Evolutionary conservation across 75 land plant species (phyloP).

Genomic region (Pinus taeda): DNA sequence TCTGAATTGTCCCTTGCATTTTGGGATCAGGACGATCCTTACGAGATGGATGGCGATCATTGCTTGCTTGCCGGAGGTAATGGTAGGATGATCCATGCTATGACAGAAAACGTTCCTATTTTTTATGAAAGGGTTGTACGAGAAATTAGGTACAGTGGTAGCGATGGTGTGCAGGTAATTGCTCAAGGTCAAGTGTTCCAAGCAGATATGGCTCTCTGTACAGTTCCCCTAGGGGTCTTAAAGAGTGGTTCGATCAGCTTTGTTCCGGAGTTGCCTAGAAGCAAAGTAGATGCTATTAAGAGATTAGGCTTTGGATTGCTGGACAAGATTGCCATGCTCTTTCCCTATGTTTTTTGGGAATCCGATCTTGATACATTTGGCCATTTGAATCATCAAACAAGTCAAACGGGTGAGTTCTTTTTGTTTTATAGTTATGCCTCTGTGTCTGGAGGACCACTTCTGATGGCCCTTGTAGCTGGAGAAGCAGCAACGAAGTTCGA

Average conservation of each 20-base stretch:
- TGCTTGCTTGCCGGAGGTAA: constrained; percentile 92
- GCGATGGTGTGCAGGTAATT: constrained; percentile 65
- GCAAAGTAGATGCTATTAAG: constrained; percentile 61
- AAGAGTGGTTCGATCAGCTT: constrained; percentile 53
- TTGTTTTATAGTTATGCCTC: constrained; percentile 70
- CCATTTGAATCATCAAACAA: constrained; percentile 24
- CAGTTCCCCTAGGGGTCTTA: constrained; percentile 80
- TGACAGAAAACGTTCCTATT: constrained; percentile 75
- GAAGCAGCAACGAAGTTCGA: constrained; percentile 74
- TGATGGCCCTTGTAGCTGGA: constrained; percentile 77
- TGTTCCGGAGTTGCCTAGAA: constrained; percentile 62
- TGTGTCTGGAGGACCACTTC: constrained; percentile 70
- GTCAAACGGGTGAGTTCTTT: constrained; percentile 64
- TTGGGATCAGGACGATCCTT: constrained; percentile 98
- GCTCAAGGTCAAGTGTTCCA: constrained; percentile 65
- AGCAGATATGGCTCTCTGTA: constrained; percentile 88
- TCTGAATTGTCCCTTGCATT: constrained; percentile 70
- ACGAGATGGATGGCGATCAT: constrained; percentile 97
- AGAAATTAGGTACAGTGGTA: constrained; percentile 59
- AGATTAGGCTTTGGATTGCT: constrained; percentile 80
- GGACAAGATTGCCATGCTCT: constrained; percentile 81
- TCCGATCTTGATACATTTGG: constrained; percentile 78
- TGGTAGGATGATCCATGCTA: constrained; percentile 61
- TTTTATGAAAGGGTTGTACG: constrained; percentile 75
- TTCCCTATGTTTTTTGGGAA: constrained; percentile 75